Evolutionary conservation across 805 yeast genomes (phyloP), one percentile per base, ranked within the genome.

Genomic region (Hanseniaspora taiwanica): DNA sequence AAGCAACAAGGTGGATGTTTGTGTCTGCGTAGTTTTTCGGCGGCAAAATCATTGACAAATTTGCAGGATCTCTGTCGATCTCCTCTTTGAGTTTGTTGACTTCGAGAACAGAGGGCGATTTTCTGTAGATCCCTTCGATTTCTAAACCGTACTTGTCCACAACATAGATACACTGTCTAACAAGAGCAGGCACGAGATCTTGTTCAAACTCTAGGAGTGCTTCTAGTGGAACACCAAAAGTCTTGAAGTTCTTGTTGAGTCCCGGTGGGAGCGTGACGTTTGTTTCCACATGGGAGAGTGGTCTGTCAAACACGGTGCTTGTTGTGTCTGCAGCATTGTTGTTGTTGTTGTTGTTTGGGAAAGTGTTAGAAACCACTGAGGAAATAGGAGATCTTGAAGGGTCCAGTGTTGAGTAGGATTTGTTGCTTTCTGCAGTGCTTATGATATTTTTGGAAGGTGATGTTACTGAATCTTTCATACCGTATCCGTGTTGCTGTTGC

Each of bases 121-220:
- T 76, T 42, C 96, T 69, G 58, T 91, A 91, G 27, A 91, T 78
- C 1, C 97, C 97, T 55, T 86, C 96, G 25, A 82, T 65, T 39
- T 83, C 79, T 29, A 81, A 57, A 1, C 99, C 99, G 55, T 81
- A 78, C 32, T 69, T 70, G 54, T 91, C 97, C 27, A 91, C 77
- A 6, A 87, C 79, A 46, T 78, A 79, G 39, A 89, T 81, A 66
- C 96, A 87, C 54, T 79, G 83, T 46, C 79, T 78, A 9, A 91
- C 98, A 37, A 91, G 73, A 14, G 81, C 70, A 1, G 99, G 99
- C 4, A 91, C 96, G 58, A 83, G 79, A 48, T 84, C 94, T 40
- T 86, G 89, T 46, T 93, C 96, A 48, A 71, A 76, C 45, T 78
- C 80, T 16, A 86, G 75, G 35, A 84, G 62, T 8, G 68, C 74